Base-by-base conservation (phyloP, 306 rosid species). In the Herpetospermum pedunculosum region DNA sequence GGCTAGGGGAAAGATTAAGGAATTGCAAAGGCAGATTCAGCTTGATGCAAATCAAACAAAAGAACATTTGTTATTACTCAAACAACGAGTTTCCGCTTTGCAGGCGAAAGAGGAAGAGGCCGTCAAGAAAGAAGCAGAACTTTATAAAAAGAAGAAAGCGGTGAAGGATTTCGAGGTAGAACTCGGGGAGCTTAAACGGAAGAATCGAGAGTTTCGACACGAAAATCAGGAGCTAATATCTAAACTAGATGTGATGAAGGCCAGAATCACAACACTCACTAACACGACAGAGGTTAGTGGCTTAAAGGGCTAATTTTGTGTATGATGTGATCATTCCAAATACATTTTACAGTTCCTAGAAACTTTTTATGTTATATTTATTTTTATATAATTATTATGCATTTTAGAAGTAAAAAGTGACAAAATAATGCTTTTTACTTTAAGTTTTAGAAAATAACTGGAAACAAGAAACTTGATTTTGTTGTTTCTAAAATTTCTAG, bases 11-110 rank as follows among this genome's bases (percentile, higher is more conserved):
- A 94, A 91, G 89, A 89, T 94, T 73, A 94, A 85, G 83, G 99
- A 91, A 77, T 81, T 94, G 77, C 99, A 89, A 34, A 86, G 92
- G 86, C 96, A 94, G 77, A 88, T 91, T 72, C 97, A 94, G 82
- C 91, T 89, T 16, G 95, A 89, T 55, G 91, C 95, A 52, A 88
- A 85, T 85, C 95, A 89, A 81, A 91, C 95, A 19, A 94, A 94
- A 81, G 91, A 91, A 75, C 97, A 88, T 77, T 77, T 94, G 59
- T 81, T 89, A 88, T 85, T 89, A 86, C 99, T 94, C 81, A 94
- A 94, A 82, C 92, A 89, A 57, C 95, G 88, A 85, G 99, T 94
- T 74, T 84, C 86, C 8, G 80, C 90, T 83, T 82, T 94, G 30
- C 99, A 80, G 86, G 83, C 76, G 29, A 91, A 87, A 82, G 99